Evolutionary conservation across 805 yeast genomes (phyloP).

Genomic region (Jamesozyma rosinii): DNA sequence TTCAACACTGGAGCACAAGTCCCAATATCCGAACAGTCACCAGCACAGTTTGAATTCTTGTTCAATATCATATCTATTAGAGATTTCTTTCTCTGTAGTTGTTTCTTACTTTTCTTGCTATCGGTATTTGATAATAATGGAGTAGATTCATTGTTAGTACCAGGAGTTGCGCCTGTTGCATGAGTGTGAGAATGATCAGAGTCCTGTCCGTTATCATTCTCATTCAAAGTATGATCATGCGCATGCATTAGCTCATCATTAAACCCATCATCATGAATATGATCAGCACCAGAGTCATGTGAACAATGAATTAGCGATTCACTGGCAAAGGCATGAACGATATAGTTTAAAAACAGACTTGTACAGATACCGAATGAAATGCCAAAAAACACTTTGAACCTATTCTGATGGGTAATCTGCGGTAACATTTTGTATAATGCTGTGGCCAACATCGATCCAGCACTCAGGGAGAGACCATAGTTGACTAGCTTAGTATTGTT

Average conservation of each 20-base stretch:
- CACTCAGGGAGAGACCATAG: conserved; percentile 63
- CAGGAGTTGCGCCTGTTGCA: not conserved
- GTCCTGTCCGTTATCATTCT: not conserved
- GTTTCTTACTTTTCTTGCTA: not conserved
- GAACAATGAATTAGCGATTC: conserved; percentile 81
- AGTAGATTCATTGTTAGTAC: not conserved
- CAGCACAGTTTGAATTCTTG: conserved; percentile 4
- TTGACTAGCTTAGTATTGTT: conserved; percentile 52
- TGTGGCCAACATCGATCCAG: conserved; percentile 78
- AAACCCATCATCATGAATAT: not conserved
- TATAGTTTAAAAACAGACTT: conserved; percentile 51
- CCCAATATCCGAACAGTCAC: conserved; percentile 8
- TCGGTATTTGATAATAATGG: not conserved
- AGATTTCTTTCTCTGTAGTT: conserved; percentile 4
- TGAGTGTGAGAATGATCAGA: not conserved
- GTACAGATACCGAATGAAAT: conserved; percentile 46
- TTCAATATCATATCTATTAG: conserved; percentile 12
- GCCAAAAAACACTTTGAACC: conserved; percentile 38
- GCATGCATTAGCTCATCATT: too few species aligned
- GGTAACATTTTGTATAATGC: conserved; percentile 74
- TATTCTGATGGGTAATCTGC: conserved; percentile 37
- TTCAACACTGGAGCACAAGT: conserved; percentile 14
- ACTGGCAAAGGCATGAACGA: conserved; percentile 67
- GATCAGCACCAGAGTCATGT: conserved; percentile 36
- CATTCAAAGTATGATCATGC: not conserved